Evolutionary conservation across 148 eudicot species (phyloP), one percentile per base, ranked within the genome.

Genomic region (Fagopyrum homotropicum): DNA sequence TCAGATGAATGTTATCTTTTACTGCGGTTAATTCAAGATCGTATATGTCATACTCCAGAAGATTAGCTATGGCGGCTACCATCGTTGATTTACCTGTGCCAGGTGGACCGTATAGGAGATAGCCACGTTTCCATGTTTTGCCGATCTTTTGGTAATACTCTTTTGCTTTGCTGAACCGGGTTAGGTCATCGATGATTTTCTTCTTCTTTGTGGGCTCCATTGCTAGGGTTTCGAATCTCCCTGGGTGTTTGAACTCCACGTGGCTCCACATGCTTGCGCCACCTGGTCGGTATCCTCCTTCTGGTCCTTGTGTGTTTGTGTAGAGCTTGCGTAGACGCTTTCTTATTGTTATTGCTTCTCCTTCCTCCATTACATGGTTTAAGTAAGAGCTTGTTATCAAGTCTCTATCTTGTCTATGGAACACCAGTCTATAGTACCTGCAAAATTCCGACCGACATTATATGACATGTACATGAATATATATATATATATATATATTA

Each of bases 251-350:
- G n/a, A 10, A 54, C 12, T 10, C 59, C n/a, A 54, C 59, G 75
- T 75, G 59, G 81, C 64, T 16, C 79, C 61, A 55, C 40, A 35
- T 35, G 1, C 40, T 35, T 35, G 40, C 40, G 40, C 40, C 40
- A 35, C 40, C 40, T 35, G 40, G 40, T 0, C 40, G 40, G 40
- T 35, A 35, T 35, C 40, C 40, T 35, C 40, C 40, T 35, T 35
- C 40, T 35, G 40, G 40, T 35, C 40, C 40, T 35, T 35, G 40
- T 35, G 40, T 35, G 40, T 35, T 35, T 35, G 40, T 35, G 40
- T 35, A 35, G 40, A 35, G 40, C 3, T 35, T 35, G 40, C 40
- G 40, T 35, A 35, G 40, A 35, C 40, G 40, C 40, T 35, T 35
- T 35, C 40, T 35, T 35, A 35, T 35, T 35, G 40, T 35, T 1